A percentile compares a stretch with the other conserved stretches of the same genome.
Conservation (phyloP, 2,329 filamentous ascomycete species). For the Pestalotiopsis sp. region DNA sequence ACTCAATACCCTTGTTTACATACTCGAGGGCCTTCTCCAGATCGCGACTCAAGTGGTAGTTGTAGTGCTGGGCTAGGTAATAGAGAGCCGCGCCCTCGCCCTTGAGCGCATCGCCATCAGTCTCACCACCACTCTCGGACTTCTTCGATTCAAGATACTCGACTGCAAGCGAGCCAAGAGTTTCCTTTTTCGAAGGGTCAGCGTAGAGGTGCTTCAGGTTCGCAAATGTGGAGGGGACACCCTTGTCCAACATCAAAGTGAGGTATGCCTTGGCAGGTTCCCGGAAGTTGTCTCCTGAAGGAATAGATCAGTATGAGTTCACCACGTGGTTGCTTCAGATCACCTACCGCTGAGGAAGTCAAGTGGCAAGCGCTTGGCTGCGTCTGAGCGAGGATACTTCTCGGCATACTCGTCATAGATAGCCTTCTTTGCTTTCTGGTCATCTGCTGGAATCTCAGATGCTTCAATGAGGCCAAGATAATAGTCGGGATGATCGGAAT, state of each 20-base stretch:
- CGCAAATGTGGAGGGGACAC: constrained; percentile 93
- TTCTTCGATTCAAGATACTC: constrained; percentile 70
- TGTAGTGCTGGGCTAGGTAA: constrained; percentile 96
- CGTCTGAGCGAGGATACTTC: constrained; percentile 83
- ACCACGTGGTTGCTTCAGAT: background rate
- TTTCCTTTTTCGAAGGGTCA: constrained; percentile 76
- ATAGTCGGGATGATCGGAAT: constrained; percentile 85
- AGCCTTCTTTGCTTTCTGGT: constrained; percentile 67
- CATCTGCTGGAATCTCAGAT: constrained; percentile 63
- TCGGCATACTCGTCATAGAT: constrained; percentile 82
- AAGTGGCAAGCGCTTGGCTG: constrained; percentile 81
- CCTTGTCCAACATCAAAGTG: constrained; percentile 83
- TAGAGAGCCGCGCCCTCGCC: constrained; percentile 84
- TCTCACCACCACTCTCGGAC: constrained; percentile 47
- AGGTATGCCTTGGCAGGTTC: constrained; percentile 79
- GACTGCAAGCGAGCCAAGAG: constrained; percentile 75
- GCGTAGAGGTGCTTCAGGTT: constrained; percentile 94
- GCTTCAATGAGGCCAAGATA: constrained; percentile 77
- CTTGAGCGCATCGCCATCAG: constrained; percentile 48
- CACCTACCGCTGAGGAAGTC: constrained; percentile 78
- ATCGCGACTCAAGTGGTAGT: constrained; percentile 86
- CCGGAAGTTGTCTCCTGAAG: constrained; percentile 74
- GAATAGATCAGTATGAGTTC: background rate
- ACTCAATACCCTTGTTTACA: constrained; percentile 80
- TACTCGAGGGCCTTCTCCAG: constrained; percentile 79